Evolutionary conservation across 2,329 filamentous ascomycete genomes (phyloP), one percentile per base, ranked within the genome.

Genomic region (Cordyceps fumosorosea): DNA sequence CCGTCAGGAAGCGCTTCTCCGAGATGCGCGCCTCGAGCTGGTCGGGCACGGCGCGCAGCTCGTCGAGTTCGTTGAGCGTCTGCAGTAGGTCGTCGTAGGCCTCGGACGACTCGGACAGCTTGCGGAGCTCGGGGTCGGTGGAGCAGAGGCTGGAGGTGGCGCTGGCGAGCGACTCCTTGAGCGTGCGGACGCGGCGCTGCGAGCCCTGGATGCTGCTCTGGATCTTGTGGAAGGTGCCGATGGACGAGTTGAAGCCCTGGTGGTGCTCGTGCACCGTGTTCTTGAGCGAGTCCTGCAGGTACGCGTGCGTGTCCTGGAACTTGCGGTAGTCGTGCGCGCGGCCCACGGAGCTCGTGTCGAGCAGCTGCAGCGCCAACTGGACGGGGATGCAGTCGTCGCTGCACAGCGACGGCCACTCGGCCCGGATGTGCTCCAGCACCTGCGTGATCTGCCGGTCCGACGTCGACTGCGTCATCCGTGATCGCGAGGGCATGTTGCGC

Each of bases 221-320:
- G 65, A 99, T 99, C 76, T 96, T 97, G 80, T 99, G 96, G 72
- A 98, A 99, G 22, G 93, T 98, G 74, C 93, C 95, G 66, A 99
- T 98, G 56, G 93, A 97, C 75, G 91, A 96, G 77, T 98, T 99
- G 82, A 99, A 99, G 53, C 95, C 96, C 75, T 99, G 95, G 72
- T 99, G 93, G 72, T 99, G 93, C 77, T 99, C 93, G 74, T 99
- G 96, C 29, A 99, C 95, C 69, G 99, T 96, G 40, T 88, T 87
- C 75, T 96, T 97, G 62, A 99, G 81, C 11, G 93, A 93, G 68
- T 89, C 89, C 72, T 99, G 93, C n/a, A 99, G 84, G 72, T 95
- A 91, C 66, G 86, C 81, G 73, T 97, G 91, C 53, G 91, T 92
- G 67, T 89, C 81, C 71, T 90, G 83, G 73, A 99, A 99, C 67